These are phyloP conservation scores for Eucalyptus fibrosa DNA, from an alignment of 345 rosid species.

Conservation along the genomic window DNA sequence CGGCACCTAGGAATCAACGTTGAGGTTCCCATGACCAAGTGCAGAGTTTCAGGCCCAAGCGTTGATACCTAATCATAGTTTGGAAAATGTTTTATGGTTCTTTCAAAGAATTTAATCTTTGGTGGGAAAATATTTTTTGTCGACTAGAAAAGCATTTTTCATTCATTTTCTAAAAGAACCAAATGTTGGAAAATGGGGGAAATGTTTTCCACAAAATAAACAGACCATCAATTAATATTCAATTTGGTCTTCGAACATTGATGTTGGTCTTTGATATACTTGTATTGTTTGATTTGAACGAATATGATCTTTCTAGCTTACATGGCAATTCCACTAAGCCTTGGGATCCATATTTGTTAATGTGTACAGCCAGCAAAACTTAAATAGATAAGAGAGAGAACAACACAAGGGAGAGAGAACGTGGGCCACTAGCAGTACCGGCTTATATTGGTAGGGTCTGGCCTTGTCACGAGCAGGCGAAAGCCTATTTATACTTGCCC, in stretches of 20 bases:
- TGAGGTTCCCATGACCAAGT: background rate
- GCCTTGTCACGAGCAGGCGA: background rate
- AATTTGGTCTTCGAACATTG: background rate
- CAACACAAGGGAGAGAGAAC: background rate
- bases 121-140: background rate
- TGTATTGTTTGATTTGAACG: background rate
- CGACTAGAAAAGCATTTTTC: background rate
- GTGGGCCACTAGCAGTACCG: background rate
- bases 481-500: background rate
- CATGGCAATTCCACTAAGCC: background rate
- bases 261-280: background rate
- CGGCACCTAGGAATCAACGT: accelerated
- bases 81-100: background rate
- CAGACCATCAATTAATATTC: accelerated
- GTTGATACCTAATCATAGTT: background rate
- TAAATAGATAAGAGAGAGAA: background rate
- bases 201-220: too few relatives aligned
- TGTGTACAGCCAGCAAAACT: background rate
- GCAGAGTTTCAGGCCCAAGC: accelerated
- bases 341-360: background rate
- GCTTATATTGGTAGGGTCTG: background rate
- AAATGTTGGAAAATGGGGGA: background rate
- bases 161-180: background rate
- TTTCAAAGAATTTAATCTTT: background rate
- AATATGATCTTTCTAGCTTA: background rate